Percentiles rank a stretch among this genome's conserved stretches.
Conservation (phyloP, 2,329 filamentous ascomycete species). For the Colletotrichum sp. region DNA sequence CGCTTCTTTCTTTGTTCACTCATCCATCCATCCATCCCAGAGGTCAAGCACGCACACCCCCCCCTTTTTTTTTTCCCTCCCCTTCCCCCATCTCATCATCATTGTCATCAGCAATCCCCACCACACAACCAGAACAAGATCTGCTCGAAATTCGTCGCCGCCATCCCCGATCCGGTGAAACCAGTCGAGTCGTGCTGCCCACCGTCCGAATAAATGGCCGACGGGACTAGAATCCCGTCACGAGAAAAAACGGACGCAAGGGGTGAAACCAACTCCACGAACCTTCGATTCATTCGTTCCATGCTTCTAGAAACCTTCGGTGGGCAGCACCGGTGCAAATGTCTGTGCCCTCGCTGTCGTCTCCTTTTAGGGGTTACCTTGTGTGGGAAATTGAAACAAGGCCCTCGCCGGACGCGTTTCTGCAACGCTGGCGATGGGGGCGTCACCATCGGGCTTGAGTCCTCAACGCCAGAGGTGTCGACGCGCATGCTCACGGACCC, state of each 20-base stretch:
- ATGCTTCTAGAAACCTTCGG: conserved; percentile 23
- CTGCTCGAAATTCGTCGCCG: background rate
- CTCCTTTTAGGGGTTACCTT: conserved; percentile 13
- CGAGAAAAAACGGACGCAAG: background rate
- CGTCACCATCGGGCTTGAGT: background rate
- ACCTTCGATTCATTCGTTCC: conserved; percentile 8
- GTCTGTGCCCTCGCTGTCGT: conserved; percentile 22
- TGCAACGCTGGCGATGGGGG: conserved; percentile 11
- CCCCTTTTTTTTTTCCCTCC: background rate
- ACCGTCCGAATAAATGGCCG: conserved; percentile 5
- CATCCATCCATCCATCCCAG: background rate
- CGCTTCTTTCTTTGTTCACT: background rate
- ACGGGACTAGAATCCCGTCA: background rate
- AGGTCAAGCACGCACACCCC: background rate
- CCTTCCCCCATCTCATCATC: background rate
- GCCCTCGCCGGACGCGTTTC: conserved; percentile 11
- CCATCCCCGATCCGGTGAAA: conserved; percentile 13
- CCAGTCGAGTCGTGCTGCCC: conserved; percentile 13
- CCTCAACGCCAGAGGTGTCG: background rate
- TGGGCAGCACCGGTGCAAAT: background rate
- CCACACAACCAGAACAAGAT: background rate
- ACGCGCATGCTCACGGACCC: conserved; percentile 1
- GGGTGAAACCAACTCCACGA: conserved; percentile 19
- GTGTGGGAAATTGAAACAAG: conserved; percentile 20
- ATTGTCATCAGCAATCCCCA: background rate